Base-by-base conservation (phyloP, 73 alveolate genomes). In the Chromera velia region DNA sequence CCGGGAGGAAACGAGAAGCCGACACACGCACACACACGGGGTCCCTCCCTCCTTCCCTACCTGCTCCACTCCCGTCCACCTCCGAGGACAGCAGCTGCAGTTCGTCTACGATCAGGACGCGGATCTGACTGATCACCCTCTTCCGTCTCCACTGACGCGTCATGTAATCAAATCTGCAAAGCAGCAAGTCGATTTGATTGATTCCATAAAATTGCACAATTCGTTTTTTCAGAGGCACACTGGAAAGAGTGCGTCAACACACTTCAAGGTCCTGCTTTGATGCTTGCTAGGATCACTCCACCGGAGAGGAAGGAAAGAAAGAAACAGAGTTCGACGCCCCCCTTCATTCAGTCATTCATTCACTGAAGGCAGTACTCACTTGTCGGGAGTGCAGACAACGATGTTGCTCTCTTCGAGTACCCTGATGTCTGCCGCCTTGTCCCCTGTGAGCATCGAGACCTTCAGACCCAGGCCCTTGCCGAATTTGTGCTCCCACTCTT, bases 61-160 rank as follows among this genome's bases (percentile, higher is more conserved):
- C 55, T 40, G 22, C 13, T 4, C 13, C 22, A 7, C 22, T 40
- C 90, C n/a, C 80, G 7, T 73, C 87, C 93, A 77, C 84, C 22
- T 77, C 84, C 34, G 76, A 62, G 32, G 88, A 90, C 55, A 94
- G 82, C 75, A 90, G 27, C 68, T 94, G 95, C 55, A 94, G 84
- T 69, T 93, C 94, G 73, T 94, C 98, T 45, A 89, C 94, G 62
- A 94, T 90, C 34, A 88, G 87, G 49, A 94, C 63, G 27, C 76
- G 68, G 31, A 77, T 65, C 76, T 77, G 76, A 34, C 45, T 74
- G 30, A 70, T 40, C 84, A 73, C 85, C 45, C 65, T 76, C 34
- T 80, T 69, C 45, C 55, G 28, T 40, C 55, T 4, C 55, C 55
- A 40, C 55, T 13, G n/a, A n/a, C n/a, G n/a, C n/a, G n/a, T n/a